These are phyloP conservation scores for Fraxinus pennsylvanica DNA, from an alignment of 257 asterid species.

Conservation along the genomic window DNA sequence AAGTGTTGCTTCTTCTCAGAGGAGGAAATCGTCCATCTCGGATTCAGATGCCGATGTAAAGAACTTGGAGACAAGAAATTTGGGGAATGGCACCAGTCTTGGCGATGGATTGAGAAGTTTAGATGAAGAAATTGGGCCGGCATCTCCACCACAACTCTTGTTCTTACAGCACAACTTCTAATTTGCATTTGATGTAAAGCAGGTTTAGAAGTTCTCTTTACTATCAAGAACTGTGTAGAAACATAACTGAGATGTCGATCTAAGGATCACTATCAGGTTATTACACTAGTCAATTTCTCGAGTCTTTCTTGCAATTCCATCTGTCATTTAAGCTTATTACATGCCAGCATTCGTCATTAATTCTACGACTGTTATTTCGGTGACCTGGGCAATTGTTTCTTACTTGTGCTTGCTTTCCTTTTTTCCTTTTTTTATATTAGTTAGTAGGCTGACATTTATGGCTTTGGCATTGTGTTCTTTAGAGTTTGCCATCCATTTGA, in stretches of 20 bases:
- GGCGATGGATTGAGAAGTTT: slow-evolving; percentile 69
- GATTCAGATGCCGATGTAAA: slow-evolving; percentile 76
- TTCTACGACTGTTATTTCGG: background rate
- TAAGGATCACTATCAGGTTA: background rate
- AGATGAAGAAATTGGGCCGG: slow-evolving; percentile 89
- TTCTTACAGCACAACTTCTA: slow-evolving; percentile 89
- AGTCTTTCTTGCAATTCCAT: background rate
- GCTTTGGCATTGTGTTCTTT: slow-evolving; percentile 78
- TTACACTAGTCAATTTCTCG: background rate
- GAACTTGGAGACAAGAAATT: slow-evolving; percentile 46
- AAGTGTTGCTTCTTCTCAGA: slow-evolving; percentile 86
- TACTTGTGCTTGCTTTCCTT: background rate
- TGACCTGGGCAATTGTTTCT: background rate
- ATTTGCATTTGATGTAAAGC: background rate
- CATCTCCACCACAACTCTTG: slow-evolving; percentile 83
- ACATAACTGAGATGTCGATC: background rate
- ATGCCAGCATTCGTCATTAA: slow-evolving; percentile 18
- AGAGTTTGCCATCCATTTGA: no score
- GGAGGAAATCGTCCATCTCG: slow-evolving; percentile 76
- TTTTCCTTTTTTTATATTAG: background rate
- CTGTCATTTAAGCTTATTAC: background rate
- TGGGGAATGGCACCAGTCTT: slow-evolving; percentile 37
- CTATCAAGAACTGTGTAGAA: background rate
- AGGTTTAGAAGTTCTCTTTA: background rate
- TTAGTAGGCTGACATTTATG: slow-evolving; percentile 56